Evolutionary conservation across 371 early-diverging fungal genomes (phyloP).

Genomic region (Choanephora cucurbitarum): DNA sequence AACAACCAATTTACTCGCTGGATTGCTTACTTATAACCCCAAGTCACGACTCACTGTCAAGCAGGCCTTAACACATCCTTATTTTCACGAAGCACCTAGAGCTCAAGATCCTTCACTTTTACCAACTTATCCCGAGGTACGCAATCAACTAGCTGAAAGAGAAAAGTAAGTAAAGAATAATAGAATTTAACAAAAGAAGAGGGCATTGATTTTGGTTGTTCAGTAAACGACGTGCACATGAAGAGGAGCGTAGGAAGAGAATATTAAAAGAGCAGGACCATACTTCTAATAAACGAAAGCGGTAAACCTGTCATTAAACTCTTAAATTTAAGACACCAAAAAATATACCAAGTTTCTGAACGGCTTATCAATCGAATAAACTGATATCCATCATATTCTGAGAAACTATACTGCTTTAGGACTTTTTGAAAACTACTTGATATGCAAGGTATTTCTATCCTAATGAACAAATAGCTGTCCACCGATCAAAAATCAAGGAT

Average conservation of each 20-base stretch:
- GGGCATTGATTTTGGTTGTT: neutral
- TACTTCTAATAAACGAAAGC: no score
- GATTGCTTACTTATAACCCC: slow-evolving; percentile 83
- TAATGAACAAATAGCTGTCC: no score
- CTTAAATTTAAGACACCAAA: no score
- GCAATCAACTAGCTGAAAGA: slow-evolving; percentile 50
- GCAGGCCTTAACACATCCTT: slow-evolving; percentile 77
- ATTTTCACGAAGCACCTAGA: slow-evolving; percentile 73
- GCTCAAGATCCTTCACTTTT: slow-evolving; percentile 61
- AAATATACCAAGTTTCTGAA: no score
- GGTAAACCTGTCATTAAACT: no score
- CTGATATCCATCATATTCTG: no score
- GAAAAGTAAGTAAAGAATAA: slow-evolving; percentile 35
- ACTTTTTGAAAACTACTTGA: no score
- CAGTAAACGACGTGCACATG: slow-evolving; percentile 21
- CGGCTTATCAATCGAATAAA: no score
- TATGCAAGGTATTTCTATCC: no score
- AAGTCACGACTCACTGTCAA: slow-evolving; percentile 68
- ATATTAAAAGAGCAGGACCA: slow-evolving; percentile 5
- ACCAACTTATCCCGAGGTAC: slow-evolving; percentile 70
- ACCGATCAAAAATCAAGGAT: no score
- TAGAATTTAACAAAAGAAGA: neutral
- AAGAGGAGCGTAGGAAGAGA: slow-evolving; percentile 24
- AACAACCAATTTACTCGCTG: slow-evolving; percentile 72
- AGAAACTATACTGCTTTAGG: no score